Base-by-base conservation (phyloP, 1,284 basidiomycete genomes). In the Wallemia ichthyophaga region DNA sequence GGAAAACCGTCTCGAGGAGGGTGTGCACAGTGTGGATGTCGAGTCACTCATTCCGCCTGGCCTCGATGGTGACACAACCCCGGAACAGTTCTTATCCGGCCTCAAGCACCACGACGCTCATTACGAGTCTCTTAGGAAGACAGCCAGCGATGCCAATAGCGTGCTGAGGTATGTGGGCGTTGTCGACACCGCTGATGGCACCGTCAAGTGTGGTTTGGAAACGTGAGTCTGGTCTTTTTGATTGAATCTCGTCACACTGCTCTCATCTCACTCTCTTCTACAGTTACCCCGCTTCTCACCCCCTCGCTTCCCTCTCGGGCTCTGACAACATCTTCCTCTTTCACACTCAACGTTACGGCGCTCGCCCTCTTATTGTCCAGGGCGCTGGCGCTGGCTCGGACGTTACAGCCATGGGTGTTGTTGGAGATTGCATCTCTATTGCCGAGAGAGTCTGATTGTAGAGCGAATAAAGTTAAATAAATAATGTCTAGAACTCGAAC, bases 301-400 rank as follows among this genome's bases (percentile, higher is more conserved):
- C 92, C 0, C 96, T 98, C 65, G 92, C 89, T 1, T 85, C 88
- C 0, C 78, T 98, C 13, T 84, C 85, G 28, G 94, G 92, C 1
- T 89, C 87, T 25, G 94, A 98, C 71, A 98, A 96, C 71, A 96
- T 98, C 67, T 79, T 99, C 68, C 85, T 92, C 73, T 96, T 96
- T 78, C 81, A 85, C 69, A 95, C 92, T 0, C 81, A 85, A 69
- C 76, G 94, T 56, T 89, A 91, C 65, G 80, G 81, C 24, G 76
- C 80, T 5, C 72, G 85, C 59, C 85, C 92, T 0, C 73, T 99
- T 62, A 85, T 95, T 62, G 77, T 99, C 24, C 92, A 96, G 69
- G 92, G 92, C 48, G 81, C 89, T 0, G 92, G 92, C 13, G 92
- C 94, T 0, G 92, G 92, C 23, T 89, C 89, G 1, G 89, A 85